A percentile compares a stretch with the other conserved stretches of the same genome.
Conservation (phyloP, 176 grass and related monocot species). For the Oryza punctata region DNA sequence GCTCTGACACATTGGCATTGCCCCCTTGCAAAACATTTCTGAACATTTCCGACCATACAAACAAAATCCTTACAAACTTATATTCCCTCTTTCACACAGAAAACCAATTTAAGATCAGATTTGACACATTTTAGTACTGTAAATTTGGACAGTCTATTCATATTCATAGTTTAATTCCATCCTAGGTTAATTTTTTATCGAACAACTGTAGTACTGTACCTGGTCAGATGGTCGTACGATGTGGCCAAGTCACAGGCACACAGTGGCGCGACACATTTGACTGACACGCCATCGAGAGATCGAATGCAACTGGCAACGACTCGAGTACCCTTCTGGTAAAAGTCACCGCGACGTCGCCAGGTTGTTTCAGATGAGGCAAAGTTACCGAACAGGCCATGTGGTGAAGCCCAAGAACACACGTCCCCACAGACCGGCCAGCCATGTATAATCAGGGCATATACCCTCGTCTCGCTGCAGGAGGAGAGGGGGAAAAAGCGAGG, state of each 20-base stretch:
- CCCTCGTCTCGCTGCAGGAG: neutral
- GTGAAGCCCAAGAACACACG: neutral
- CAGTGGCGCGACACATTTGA: neutral
- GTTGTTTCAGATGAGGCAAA: neutral
- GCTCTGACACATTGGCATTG: neutral
- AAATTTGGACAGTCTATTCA: too few relatives aligned
- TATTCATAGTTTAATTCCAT: too few relatives aligned
- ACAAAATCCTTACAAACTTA: neutral
- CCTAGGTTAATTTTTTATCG: too few relatives aligned
- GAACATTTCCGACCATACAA: neutral
- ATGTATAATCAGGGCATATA: conserved; percentile 13
- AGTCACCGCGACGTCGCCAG: neutral
- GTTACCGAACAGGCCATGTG: neutral
- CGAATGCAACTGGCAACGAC: neutral
- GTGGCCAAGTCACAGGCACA: neutral
- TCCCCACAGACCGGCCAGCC: conserved; percentile 5
- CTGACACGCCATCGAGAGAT: neutral
- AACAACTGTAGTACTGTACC: too few relatives aligned
- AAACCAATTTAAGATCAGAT: too few relatives aligned
- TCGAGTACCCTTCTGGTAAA: neutral
- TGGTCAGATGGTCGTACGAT: neutral
- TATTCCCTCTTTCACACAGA: too few relatives aligned
- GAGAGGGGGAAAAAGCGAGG: conserved; percentile 7
- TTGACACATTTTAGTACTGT: too few relatives aligned
- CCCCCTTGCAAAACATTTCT: neutral